phyloP scores from a whole-genome alignment of 345 rosid species.

The Stellera chamaejasme region DNA sequence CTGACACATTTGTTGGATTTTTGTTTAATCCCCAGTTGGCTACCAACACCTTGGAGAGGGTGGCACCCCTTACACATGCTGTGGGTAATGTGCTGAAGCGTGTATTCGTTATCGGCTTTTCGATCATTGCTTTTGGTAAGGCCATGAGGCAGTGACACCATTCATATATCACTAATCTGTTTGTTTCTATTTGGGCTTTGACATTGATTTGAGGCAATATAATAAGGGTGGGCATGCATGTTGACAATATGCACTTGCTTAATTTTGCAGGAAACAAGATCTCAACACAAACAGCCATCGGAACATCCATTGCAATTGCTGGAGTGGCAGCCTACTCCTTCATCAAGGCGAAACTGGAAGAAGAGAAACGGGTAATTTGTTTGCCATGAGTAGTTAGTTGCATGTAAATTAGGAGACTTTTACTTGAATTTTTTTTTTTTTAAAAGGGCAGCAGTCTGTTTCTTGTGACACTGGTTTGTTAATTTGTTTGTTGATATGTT shows the following conservation, averaged over 20 bases:
- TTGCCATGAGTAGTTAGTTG: neutral
- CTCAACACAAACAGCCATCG: conserved; percentile 85
- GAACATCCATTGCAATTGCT: conserved; percentile 78
- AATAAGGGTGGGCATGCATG: neutral
- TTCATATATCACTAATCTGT: neutral
- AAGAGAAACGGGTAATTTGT: conserved; percentile 70
- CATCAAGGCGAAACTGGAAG: conserved; percentile 91
- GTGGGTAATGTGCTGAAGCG: conserved; percentile 99
- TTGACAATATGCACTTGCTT: conserved; percentile 3
- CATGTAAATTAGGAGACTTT: too few relatives aligned
- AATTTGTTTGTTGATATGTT: conserved; percentile 4
- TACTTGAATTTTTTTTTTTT: too few relatives aligned
- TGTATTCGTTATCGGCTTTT: conserved; percentile 93
- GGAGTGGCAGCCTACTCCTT: conserved; percentile 81
- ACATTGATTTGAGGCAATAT: neutral
- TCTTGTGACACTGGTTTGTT: neutral
- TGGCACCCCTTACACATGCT: conserved; percentile 95
- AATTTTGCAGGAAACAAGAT: conserved; percentile 70
- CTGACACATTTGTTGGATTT: neutral
- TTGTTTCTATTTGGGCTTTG: neutral
- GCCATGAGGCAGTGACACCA: too few relatives aligned
- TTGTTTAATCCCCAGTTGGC: conserved; percentile 54
- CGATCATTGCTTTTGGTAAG: conserved; percentile 76
- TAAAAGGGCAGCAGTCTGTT: neutral
- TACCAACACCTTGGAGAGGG: conserved; percentile 94